Percentiles rank a stretch among this genome's conserved stretches.
phyloP scores from a whole-genome alignment of 2,329 filamentous ascomycete genomes.

The Cadophora sp. region DNA sequence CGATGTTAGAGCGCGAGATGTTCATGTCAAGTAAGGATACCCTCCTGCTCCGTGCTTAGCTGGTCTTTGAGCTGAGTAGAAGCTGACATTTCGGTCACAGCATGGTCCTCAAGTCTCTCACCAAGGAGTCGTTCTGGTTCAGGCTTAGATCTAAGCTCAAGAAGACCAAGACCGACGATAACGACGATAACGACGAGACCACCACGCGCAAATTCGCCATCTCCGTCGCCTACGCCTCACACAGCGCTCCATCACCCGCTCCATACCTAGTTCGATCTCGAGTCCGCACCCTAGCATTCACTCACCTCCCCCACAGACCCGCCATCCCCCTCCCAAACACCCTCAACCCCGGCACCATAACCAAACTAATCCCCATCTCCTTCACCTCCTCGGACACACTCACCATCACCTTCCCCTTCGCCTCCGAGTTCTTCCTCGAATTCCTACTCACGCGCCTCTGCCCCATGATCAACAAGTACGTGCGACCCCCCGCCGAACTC shows the following conservation, averaged over 20 bases:
- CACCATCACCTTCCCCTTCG: background rate
- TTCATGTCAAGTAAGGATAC: background rate
- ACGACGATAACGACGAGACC: too few relatives aligned
- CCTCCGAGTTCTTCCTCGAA: background rate
- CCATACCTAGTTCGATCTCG: background rate
- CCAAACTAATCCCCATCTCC: background rate
- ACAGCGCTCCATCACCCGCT: background rate
- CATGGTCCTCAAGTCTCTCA: background rate
- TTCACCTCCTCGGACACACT: background rate
- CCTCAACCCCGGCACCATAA: background rate
- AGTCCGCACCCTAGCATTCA: background rate
- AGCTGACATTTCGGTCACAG: background rate
- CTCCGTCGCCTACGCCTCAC: background rate
- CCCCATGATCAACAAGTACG: background rate
- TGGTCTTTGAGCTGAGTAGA: too few relatives aligned
- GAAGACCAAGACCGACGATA: background rate
- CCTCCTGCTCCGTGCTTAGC: too few relatives aligned
- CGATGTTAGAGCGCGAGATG: background rate
- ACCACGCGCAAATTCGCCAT: background rate
- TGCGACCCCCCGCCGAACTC: background rate
- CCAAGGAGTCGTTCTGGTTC: background rate
- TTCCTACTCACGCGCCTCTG: background rate
- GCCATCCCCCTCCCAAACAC: background rate
- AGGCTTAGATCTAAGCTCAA: background rate
- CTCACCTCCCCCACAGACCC: background rate